These are phyloP conservation scores for Omphalotus guepiniiformis DNA, from an alignment of 768 basidiomycete genomes.

Conservation along the genomic window DNA sequence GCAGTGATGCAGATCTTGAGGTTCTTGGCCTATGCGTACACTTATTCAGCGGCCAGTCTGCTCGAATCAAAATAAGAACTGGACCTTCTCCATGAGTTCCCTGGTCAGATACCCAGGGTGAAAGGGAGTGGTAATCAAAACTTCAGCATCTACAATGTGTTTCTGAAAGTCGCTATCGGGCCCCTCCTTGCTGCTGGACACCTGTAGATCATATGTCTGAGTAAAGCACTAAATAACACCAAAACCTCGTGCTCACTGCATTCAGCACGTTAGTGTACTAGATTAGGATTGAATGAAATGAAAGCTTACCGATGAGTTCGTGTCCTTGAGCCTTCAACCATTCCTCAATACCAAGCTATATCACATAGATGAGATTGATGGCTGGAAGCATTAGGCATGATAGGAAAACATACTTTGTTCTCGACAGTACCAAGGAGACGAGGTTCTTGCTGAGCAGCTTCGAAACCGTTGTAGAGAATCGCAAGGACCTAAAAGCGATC, in stretches of 20 bases:
- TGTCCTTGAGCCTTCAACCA: constrained; percentile 74
- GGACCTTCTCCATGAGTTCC: constrained; percentile 65
- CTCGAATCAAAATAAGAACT: constrained; percentile 1
- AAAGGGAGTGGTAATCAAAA: constrained; percentile 78
- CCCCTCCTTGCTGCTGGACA: constrained; percentile 81
- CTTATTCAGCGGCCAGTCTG: background rate
- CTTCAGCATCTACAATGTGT: constrained; percentile 70
- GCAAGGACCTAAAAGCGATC: constrained; percentile 75
- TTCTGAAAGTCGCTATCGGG: constrained; percentile 78
- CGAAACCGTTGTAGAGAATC: constrained; percentile 66
- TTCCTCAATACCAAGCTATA: constrained; percentile 64
- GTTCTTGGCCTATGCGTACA: constrained; percentile 63
- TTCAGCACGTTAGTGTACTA: too few relatives aligned
- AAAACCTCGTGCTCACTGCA: too few relatives aligned
- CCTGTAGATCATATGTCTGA: too few relatives aligned
- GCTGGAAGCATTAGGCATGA: background rate
- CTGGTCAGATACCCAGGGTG: constrained; percentile 81
- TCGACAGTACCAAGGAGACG: constrained; percentile 81
- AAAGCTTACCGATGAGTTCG: constrained; percentile 59
- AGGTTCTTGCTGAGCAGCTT: constrained; percentile 64
- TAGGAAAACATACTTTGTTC: constrained; percentile 50
- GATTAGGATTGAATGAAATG: too few relatives aligned
- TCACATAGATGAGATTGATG: constrained; percentile 7
- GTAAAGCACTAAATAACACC: too few relatives aligned
- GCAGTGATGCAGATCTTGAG: constrained; percentile 89